Base-by-base conservation (phyloP, 2,329 filamentous ascomycete genomes). In the Dothideomycetes sp. region DNA sequence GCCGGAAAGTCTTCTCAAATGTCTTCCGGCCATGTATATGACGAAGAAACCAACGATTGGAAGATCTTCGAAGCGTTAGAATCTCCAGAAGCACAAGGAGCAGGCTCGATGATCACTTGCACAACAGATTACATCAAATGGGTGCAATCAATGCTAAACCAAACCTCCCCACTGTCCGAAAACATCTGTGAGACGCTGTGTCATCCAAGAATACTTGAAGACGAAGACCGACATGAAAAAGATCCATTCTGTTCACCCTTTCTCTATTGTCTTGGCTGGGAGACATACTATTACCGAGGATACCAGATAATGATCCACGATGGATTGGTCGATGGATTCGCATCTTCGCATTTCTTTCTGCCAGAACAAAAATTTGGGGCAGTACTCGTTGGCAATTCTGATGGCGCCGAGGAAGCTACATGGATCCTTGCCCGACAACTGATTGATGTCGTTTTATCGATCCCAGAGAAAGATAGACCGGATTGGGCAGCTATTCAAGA, bases 21-120 rank as follows among this genome's bases (percentile, higher is more conserved):
- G 4, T 66, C 70, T 0, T 53, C 56, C 5, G 65, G 64, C 2
- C 70, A 73, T 38, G 52, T 50, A 17, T 71, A 62, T 53, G 47
- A 64, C 5, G 46, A 60, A 2, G 44, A 52, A 1, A 47, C 46
- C 1, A 47, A 47, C 0, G 18, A 33, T 5, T 59, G 58, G 28
- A 47, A 57, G 4, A 41, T 47, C 3, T 50, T 60, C 8, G 43
- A 47, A 0, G 45, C 51, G 6, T 49, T 55, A 11, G 51, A 64
- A 4, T 48, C 52, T 2, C 50, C 56, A 3, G 54, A 54, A 28
- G 57, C 53, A 4, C 59, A 60, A 32, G 69, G 67, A 1, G 67
- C 68, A 0, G 70, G 69, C 0, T 60, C 58, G 12, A 58, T 70
- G 16, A 57, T 66, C 24, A 55, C 53, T 4, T 55, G 52, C 25